These are phyloP conservation scores for Euphorbia corollata DNA, from an alignment of 441 rosid genomes.

Conservation along the genomic window DNA sequence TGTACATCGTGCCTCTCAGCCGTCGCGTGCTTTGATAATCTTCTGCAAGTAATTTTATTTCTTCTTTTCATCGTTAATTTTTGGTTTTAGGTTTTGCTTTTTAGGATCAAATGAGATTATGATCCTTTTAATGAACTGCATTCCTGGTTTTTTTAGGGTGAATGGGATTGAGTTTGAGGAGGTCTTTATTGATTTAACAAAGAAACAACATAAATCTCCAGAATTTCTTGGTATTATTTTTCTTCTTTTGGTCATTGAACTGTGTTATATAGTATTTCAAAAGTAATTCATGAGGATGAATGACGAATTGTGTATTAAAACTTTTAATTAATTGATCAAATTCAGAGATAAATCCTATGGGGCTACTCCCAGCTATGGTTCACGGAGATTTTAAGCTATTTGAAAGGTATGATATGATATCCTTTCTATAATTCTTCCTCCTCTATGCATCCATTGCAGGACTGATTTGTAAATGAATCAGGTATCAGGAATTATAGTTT, in stretches of 20 bases:
- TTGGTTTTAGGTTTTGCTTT: too few species aligned
- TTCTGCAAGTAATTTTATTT: conserved; percentile 62
- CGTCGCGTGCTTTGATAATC: conserved; percentile 65
- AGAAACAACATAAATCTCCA: conserved; percentile 48
- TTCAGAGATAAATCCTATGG: conserved; percentile 64
- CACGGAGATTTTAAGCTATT: conserved; percentile 76
- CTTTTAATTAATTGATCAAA: conserved; percentile 2
- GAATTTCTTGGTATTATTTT: conserved; percentile 52
- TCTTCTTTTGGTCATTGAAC: too few species aligned
- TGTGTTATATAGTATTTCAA: too few species aligned
- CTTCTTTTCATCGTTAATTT: neutral
- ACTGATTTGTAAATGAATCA: too few species aligned
- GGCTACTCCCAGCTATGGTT: conserved; percentile 60
- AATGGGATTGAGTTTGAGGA: conserved; percentile 72
- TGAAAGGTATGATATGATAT: conserved; percentile 56
- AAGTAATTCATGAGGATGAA: too few species aligned
- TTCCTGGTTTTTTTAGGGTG: conserved; percentile 29
- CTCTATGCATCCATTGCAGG: too few species aligned
- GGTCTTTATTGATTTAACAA: conserved; percentile 36
- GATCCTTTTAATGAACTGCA: too few species aligned
- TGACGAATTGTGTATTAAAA: too few species aligned
- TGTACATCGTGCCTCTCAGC: conserved; percentile 75
- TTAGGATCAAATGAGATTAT: too few species aligned
- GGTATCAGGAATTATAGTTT: neutral
- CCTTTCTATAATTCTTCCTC: too few species aligned